Conservation (phyloP, 345 rosid species). For the Microthlaspi erraticum region DNA sequence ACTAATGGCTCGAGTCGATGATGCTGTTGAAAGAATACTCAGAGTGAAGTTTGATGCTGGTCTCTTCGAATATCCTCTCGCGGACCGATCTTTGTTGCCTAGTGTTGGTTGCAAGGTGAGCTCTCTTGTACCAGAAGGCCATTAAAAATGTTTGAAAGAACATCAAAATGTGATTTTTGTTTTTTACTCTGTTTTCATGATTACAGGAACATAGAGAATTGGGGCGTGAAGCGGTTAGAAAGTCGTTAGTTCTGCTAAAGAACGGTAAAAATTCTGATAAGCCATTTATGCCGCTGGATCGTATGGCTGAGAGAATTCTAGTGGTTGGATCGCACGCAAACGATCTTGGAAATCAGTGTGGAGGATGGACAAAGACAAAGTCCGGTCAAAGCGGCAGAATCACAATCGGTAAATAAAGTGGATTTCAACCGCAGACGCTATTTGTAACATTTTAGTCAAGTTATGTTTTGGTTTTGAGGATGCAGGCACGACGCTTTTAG, state of each 20-base stretch:
- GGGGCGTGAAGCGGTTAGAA: conserved; percentile 82
- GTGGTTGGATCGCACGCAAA: conserved; percentile 76
- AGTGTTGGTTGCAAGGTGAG: conserved; percentile 83
- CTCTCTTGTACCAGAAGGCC: neutral
- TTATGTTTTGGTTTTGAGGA: neutral
- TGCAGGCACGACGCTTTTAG: conserved; percentile 82
- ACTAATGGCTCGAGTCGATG: conserved; percentile 66
- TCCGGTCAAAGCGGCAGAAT: conserved; percentile 70
- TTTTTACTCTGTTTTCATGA: neutral
- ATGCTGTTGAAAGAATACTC: conserved; percentile 83
- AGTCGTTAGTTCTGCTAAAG: conserved; percentile 79
- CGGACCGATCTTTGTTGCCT: conserved; percentile 69
- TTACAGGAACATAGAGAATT: conserved; percentile 64
- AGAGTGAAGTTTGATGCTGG: conserved; percentile 87
- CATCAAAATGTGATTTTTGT: too few species aligned
- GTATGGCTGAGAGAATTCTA: conserved; percentile 62
- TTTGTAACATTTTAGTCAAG: neutral
- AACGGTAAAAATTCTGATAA: conserved; percentile 61
- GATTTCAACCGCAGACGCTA: neutral
- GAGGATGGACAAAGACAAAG: conserved; percentile 82
- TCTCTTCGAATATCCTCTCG: conserved; percentile 75
- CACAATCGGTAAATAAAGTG: conserved; percentile 56
- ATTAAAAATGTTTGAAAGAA: too few species aligned
- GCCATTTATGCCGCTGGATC: conserved; percentile 64
- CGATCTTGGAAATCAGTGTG: conserved; percentile 80